Conservation (phyloP, 2,329 filamentous ascomycete genomes). For the Aspergillus fumigatus region DNA sequence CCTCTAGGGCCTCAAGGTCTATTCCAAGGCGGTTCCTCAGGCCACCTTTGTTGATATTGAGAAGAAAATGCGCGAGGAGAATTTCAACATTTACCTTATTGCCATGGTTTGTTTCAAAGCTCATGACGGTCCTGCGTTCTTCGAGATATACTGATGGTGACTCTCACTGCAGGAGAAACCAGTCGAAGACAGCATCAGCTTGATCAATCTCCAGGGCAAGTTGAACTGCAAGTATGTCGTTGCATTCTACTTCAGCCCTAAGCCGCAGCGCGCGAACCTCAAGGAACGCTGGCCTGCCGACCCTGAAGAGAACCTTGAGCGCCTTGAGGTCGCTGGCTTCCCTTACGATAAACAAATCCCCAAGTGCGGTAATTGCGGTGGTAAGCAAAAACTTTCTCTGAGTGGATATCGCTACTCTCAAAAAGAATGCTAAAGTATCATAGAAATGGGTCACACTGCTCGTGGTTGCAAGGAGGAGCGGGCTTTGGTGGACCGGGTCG, state of each 20-base stretch:
- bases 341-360: conserved; percentile 47
- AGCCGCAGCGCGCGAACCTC: conserved; percentile 45
- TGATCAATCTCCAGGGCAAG: conserved; percentile 52
- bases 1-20: conserved; percentile 44
- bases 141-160: conserved; percentile 6
- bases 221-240: conserved; percentile 48
- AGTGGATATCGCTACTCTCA: not conserved
- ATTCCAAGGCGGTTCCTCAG: conserved; percentile 45
- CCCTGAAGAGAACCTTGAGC: conserved; percentile 48
- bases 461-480: conserved; percentile 48
- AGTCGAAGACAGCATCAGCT: conserved; percentile 41
- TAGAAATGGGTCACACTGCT: conserved; percentile 46
- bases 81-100: conserved; percentile 48
- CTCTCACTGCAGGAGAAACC: conserved; percentile 35
- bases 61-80: conserved; percentile 46
- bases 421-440: not conserved
- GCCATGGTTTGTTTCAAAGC: conserved; percentile 37
- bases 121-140: not conserved
- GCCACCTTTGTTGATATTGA: conserved; percentile 49
- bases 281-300: conserved; percentile 47
- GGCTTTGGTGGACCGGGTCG: conserved; percentile 33
- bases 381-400: conserved; percentile 24
- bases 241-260: conserved; percentile 44
- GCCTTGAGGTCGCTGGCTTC: conserved; percentile 49
- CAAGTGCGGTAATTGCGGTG: conserved; percentile 49